Percentiles rank a stretch among this genome's conserved stretches.
These are phyloP conservation scores for Phytopythium litorale DNA, from an alignment of 352 stramenopile genomes.

Conservation along the genomic window DNA sequence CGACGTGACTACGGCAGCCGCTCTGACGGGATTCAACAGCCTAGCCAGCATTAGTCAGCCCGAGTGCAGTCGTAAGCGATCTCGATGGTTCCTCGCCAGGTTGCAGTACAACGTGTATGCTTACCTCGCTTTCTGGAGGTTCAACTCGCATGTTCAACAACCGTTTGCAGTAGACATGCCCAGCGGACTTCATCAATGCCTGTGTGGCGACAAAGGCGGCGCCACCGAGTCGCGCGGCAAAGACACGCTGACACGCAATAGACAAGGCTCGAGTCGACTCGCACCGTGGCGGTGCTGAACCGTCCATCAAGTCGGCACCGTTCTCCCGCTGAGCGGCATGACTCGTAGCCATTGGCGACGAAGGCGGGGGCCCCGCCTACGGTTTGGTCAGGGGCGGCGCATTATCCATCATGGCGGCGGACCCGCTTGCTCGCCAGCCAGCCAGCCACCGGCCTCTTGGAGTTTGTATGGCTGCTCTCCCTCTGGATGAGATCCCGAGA, in stretches of 20 bases:
- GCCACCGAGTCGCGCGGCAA: neutral
- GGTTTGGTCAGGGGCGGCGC: too few relatives aligned
- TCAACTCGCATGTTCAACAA: neutral
- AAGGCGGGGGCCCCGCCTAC: too few relatives aligned
- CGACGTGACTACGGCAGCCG: neutral
- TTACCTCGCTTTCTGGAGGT: slow-evolving; percentile 1
- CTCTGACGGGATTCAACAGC: neutral
- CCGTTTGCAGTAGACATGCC: neutral
- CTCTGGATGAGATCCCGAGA: neutral
- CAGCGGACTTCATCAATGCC: too few relatives aligned
- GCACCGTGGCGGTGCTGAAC: too few relatives aligned
- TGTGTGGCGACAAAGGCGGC: neutral
- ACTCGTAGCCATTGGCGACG: too few relatives aligned
- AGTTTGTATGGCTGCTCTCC: neutral
- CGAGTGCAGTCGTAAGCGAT: too few relatives aligned
- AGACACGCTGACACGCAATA: neutral
- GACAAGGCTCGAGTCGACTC: neutral
- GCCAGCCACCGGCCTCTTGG: neutral
- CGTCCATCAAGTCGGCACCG: too few relatives aligned
- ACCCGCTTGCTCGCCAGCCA: neutral
- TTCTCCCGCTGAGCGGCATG: too few relatives aligned
- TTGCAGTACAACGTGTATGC: neutral
- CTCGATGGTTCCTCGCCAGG: neutral
- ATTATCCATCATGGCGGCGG: neutral
- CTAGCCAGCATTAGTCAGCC: too few relatives aligned